phyloP scores from a whole-genome alignment of 192 early-diverging fungal species.

The Rhizophlyctis rosea region DNA sequence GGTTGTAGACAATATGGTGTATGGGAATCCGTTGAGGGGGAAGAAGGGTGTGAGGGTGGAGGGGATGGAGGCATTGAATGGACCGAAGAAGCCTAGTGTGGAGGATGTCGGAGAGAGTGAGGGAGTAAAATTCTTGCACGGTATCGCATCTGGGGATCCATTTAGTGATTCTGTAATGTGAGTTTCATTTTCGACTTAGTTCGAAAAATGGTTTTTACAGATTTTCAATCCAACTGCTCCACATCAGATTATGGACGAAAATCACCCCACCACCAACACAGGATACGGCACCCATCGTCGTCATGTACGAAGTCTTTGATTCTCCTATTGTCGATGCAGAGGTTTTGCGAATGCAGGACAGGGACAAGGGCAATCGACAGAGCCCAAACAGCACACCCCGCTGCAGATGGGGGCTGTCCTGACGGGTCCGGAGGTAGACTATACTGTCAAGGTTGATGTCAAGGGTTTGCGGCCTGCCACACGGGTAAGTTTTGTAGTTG shows the following conservation, averaged over 20 bases:
- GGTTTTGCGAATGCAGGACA: background rate
- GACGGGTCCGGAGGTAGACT: slow-evolving; percentile 33
- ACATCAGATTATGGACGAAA: no score
- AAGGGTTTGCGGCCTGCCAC: slow-evolving; percentile 28
- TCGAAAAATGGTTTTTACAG: background rate
- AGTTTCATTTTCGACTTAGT: slow-evolving; percentile 9
- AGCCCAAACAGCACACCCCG: background rate
- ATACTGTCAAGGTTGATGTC: slow-evolving; percentile 42
- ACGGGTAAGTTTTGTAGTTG: no score
- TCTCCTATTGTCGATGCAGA: background rate
- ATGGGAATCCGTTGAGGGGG: no score
- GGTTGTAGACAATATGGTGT: no score
- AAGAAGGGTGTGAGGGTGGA: no score
- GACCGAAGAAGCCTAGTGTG: no score
- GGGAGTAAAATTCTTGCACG: slow-evolving; percentile 26
- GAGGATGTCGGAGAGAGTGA: background rate
- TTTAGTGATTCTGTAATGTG: slow-evolving; percentile 29
- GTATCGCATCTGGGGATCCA: slow-evolving; percentile 37
- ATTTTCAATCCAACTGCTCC: no score
- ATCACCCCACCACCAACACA: no score
- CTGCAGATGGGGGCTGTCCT: slow-evolving; percentile 23
- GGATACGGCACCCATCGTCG: background rate
- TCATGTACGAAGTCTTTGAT: background rate
- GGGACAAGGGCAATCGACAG: background rate
- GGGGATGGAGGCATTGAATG: no score